A percentile compares a stretch with the other conserved stretches of the same genome.
Evolutionary conservation across 495 filamentous ascomycete species (phyloP).

Genomic region (Lasiosphaeris hirsuta): DNA sequence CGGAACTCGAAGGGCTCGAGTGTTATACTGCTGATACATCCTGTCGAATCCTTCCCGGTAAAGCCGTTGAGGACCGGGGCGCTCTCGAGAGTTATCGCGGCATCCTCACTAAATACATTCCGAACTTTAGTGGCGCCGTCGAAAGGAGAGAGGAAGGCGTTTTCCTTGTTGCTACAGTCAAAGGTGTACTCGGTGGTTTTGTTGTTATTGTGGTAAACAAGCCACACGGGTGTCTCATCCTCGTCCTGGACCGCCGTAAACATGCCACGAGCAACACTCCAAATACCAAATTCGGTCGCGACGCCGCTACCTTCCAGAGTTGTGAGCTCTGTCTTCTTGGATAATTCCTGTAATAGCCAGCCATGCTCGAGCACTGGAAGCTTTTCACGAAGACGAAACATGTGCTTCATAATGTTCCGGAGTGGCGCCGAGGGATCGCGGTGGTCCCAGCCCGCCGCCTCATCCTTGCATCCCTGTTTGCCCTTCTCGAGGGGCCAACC

Average conservation of each 20-base stretch:
- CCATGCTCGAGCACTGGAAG: constrained; percentile 65
- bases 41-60: constrained; percentile 34
- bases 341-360: constrained; percentile 56
- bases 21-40: constrained; percentile 54
- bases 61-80: constrained; percentile 30
- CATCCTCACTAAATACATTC: constrained; percentile 66
- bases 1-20: constrained; percentile 60
- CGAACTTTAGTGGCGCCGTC: constrained; percentile 53
- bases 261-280: constrained; percentile 57
- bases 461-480: constrained; percentile 57
- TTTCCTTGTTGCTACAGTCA: constrained; percentile 48
- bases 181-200: constrained; percentile 58
- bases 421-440: constrained; percentile 66
- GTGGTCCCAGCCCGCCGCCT: constrained; percentile 58
- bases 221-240: constrained; percentile 58
- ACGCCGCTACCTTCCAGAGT: constrained; percentile 53
- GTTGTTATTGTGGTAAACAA: constrained; percentile 65
- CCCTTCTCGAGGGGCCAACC: constrained; percentile 58
- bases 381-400: constrained; percentile 59
- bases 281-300: constrained; percentile 63
- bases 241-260: constrained; percentile 53
- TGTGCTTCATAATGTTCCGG: constrained; percentile 63
- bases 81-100: constrained; percentile 47
- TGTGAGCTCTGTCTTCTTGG: constrained; percentile 54
- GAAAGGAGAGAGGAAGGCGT: constrained; percentile 59